Conservation (phyloP, 2,329 filamentous ascomycete species). For the Aspergillus sp. region DNA sequence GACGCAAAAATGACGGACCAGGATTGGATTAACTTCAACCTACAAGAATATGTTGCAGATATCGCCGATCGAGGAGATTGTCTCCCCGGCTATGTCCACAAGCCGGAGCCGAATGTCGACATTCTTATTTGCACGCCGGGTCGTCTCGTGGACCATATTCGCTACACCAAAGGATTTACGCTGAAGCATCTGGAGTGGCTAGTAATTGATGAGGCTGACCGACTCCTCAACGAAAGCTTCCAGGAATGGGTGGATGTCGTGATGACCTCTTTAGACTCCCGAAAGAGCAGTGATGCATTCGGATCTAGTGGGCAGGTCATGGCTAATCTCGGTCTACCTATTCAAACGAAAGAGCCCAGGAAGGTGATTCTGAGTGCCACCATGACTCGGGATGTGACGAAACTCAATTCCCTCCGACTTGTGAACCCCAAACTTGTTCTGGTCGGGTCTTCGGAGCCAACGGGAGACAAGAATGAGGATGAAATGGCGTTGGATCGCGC, state of each 20-base stretch:
- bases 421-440: constrained; percentile 73
- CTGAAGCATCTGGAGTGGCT: constrained; percentile 81
- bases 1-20: constrained; percentile 42
- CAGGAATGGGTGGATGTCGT: constrained; percentile 83
- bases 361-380: constrained; percentile 91
- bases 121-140: constrained; percentile 90
- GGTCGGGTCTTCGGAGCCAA: constrained; percentile 57
- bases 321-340: constrained; percentile 37
- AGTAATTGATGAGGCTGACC: constrained; percentile 90
- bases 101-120: constrained; percentile 73
- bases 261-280: constrained; percentile 56
- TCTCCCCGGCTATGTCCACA: constrained; percentile 62
- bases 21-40: constrained; percentile 48
- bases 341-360: constrained; percentile 52
- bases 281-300: constrained; percentile 51
- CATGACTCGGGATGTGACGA: constrained; percentile 81
- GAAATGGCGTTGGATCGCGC: constrained; percentile 17
- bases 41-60: constrained; percentile 46
- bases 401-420: constrained; percentile 72
- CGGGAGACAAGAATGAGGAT: constrained; percentile 18
- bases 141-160: constrained; percentile 85
- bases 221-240: constrained; percentile 85
- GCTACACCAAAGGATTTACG: constrained; percentile 77
- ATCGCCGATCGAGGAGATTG: constrained; percentile 38
- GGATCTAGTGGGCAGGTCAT: constrained; percentile 38